Percentiles rank a stretch among this genome's conserved stretches.
These are phyloP conservation scores for Aureococcus anophagefferens DNA, from an alignment of 108 stramenopile species.

Conservation along the genomic window DNA sequence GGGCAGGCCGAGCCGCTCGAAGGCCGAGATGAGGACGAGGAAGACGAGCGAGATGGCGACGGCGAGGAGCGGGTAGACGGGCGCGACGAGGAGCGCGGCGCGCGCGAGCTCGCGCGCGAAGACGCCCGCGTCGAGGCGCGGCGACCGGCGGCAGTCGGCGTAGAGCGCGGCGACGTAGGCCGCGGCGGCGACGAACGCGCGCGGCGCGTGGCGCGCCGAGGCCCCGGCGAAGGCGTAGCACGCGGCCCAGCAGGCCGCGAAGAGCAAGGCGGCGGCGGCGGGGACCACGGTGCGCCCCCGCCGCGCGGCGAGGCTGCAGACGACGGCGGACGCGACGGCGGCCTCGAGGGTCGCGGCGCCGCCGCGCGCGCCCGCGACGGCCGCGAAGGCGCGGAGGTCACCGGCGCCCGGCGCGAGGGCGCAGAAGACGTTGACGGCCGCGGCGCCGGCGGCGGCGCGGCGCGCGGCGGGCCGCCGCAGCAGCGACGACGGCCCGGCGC, in stretches of 20 bases:
- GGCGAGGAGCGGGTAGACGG: constrained; percentile 64
- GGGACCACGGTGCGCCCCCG: no score
- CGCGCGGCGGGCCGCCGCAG: no score
- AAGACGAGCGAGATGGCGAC: constrained; percentile 64
- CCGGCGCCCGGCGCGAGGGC: no score
- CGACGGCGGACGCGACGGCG: no score
- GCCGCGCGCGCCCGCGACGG: no score
- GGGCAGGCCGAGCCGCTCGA: constrained; percentile 47
- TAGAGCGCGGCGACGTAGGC: constrained; percentile 53
- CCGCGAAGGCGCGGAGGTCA: no score
- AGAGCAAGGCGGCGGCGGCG: no score
- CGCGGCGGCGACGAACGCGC: constrained; percentile 46
- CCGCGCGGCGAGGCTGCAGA: no score
- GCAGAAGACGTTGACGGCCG: no score
- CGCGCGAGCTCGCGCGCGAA: constrained; percentile 29
- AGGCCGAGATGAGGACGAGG: constrained; percentile 52
- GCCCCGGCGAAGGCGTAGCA: constrained; percentile 59
- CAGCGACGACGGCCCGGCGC: no score
- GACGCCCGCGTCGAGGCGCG: neutral
- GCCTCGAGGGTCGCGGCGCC: no score
- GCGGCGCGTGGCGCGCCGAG: constrained; percentile 51
- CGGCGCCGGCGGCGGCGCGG: no score
- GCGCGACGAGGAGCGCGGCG: constrained; percentile 49
- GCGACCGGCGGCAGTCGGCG: constrained; percentile 44
- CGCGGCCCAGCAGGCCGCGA: constrained; percentile 60